phyloP scores from a whole-genome alignment of 2,329 filamentous ascomycete genomes.

The Geosmithia putterillii region DNA sequence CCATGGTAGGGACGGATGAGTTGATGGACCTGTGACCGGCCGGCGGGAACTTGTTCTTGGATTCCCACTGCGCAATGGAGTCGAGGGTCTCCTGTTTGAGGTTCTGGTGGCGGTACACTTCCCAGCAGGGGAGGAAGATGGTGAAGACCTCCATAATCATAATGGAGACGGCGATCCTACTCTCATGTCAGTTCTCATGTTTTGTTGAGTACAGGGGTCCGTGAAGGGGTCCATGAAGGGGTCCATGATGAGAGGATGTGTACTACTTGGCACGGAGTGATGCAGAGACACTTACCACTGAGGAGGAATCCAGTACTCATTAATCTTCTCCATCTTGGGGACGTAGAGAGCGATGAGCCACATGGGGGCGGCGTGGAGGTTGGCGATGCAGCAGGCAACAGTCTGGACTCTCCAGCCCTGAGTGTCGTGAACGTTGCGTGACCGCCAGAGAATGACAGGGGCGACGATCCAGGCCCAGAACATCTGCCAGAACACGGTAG shows the following conservation, averaged over 20 bases:
- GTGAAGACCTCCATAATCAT: conserved; percentile 51
- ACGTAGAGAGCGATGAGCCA: conserved; percentile 50
- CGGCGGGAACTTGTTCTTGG: conserved; percentile 20
- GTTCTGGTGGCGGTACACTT: conserved; percentile 34
- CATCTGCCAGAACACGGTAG: conserved; percentile 42
- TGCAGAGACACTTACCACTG: conserved; percentile 41
- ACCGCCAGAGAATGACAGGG: conserved; percentile 48
- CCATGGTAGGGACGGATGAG: conserved; percentile 6
- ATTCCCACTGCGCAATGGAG: conserved; percentile 34
- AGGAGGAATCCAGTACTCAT: conserved; percentile 43
- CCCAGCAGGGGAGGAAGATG: conserved; percentile 49
- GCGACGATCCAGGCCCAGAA: conserved; percentile 52
- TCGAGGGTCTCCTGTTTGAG: conserved; percentile 34
- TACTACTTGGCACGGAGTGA: neutral
- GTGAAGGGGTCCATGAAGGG: neutral
- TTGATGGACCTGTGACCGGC: conserved; percentile 17
- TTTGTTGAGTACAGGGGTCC: neutral
- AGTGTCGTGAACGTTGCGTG: conserved; percentile 48
- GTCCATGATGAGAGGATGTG: neutral
- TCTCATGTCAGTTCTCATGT: neutral
- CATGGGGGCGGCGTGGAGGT: conserved; percentile 51
- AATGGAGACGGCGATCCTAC: conserved; percentile 46
- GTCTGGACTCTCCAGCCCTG: conserved; percentile 57
- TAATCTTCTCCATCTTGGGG: conserved; percentile 36
- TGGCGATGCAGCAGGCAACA: conserved; percentile 34